Evolutionary conservation across 805 yeast species (phyloP).

Genomic region (Wickerhamiella lipophila): DNA sequence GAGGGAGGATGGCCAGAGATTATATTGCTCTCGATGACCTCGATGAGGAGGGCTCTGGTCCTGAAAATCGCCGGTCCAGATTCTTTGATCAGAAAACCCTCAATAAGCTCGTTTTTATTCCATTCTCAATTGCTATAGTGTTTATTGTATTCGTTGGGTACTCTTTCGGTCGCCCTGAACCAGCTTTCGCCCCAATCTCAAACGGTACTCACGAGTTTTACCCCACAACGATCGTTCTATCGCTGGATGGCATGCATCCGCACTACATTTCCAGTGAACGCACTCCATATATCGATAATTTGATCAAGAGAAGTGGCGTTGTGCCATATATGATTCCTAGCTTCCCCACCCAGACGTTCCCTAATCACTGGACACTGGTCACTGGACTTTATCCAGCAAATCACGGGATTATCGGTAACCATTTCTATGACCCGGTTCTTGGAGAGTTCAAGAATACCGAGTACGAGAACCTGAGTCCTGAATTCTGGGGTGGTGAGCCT

Average conservation of each 20-base stretch:
- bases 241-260: conserved; percentile 87
- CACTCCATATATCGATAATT: conserved; percentile 59
- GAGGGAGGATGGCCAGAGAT: conserved; percentile 9
- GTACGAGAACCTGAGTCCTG: conserved; percentile 35
- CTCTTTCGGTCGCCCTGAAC: conserved; percentile 2
- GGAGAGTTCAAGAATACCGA: conserved; percentile 50
- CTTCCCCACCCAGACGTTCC: conserved; percentile 80
- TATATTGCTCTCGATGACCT: conserved; percentile 20
- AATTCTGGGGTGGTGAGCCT: conserved; percentile 87
- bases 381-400: conserved; percentile 75
- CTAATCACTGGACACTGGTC: conserved; percentile 83
- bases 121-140: conserved; percentile 11
- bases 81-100: background rate
- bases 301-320: conserved; percentile 47
- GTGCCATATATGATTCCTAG: conserved; percentile 72
- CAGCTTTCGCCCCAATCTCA: conserved; percentile 16
- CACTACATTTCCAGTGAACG: conserved; percentile 52
- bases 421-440: conserved; percentile 52
- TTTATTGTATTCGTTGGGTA: conserved; percentile 11
- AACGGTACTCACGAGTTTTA: conserved; percentile 60
- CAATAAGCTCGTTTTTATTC: background rate
- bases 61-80: background rate
- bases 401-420: conserved; percentile 81
- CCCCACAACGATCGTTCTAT: conserved; percentile 69
- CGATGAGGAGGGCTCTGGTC: conserved; percentile 17